Evolutionary conservation across 106 monocot species (phyloP).

Genomic region (Ottelia alismoides): DNA sequence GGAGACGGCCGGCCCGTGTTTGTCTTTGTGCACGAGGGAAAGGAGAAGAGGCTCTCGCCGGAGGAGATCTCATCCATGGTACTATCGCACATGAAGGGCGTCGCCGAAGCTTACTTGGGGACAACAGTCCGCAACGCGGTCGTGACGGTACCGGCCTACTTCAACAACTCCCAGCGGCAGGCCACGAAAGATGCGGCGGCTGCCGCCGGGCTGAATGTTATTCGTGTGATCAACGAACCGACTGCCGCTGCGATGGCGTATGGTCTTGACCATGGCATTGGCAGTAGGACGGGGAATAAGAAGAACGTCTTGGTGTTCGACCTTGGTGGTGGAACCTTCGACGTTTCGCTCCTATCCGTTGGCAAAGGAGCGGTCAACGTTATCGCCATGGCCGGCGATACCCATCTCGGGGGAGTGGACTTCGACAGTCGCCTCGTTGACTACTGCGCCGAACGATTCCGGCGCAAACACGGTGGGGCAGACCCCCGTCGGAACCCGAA

Average conservation of each 20-base stretch:
- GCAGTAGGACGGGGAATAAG: too few relatives aligned
- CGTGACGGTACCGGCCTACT: not conserved
- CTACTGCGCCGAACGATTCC: not conserved
- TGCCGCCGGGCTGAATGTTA: not conserved
- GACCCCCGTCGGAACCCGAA: not conserved
- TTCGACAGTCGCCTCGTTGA: not conserved
- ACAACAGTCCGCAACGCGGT: not conserved
- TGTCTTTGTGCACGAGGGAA: too few relatives aligned
- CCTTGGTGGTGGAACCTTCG: constrained; percentile 1
- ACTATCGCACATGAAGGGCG: too few relatives aligned
- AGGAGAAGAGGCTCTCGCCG: too few relatives aligned
- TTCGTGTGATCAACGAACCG: too few relatives aligned
- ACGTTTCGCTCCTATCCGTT: not conserved
- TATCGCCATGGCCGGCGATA: not conserved
- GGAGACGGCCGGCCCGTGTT: too few relatives aligned
- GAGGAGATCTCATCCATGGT: too few relatives aligned
- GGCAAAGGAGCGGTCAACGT: not conserved
- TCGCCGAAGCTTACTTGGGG: not conserved
- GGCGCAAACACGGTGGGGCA: not conserved
- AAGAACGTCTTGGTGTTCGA: too few relatives aligned
- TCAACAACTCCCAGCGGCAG: not conserved
- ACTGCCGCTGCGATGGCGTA: too few relatives aligned
- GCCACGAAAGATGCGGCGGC: not conserved
- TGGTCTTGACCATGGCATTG: too few relatives aligned
- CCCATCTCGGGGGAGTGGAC: too few relatives aligned